Conservation (phyloP, 768 basidiomycete species). For the Peribolospora baueri region DNA sequence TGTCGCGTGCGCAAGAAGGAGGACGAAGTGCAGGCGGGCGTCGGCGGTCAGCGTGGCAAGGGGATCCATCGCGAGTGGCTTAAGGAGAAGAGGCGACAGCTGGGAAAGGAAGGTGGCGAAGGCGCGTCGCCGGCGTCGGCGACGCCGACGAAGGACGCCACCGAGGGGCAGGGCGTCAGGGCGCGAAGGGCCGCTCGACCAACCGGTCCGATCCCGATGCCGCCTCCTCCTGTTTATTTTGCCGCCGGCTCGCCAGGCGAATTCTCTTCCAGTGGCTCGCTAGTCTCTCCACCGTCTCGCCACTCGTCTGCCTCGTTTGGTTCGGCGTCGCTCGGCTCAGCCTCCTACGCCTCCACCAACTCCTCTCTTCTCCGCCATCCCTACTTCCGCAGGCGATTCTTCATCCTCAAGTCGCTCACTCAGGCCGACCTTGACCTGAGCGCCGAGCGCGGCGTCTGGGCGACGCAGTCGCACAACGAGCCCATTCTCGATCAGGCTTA, state of each 20-base stretch:
- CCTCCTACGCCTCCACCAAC: no score
- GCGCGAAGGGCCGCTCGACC: no score
- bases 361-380: no score
- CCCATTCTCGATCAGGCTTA: conserved; percentile 73
- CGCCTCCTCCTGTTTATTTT: no score
- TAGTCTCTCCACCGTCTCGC: conserved; percentile 9
- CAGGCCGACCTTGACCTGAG: conserved; percentile 64
- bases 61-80: conserved; percentile 67
- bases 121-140: conserved; percentile 5
- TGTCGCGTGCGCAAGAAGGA: conserved; percentile 57
- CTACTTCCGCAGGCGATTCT: no score
- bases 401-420: conserved; percentile 45
- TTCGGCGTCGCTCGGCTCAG: no score
- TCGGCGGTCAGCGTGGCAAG: conserved; percentile 67
- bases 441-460: conserved; percentile 58
- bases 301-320: no score
- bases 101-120: conserved; percentile 11
- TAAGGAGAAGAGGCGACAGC: conserved; percentile 27
- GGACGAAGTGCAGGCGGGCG: conserved; percentile 69
- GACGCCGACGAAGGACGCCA: background rate
- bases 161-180: background rate
- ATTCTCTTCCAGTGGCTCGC: background rate
- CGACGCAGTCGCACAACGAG: conserved; percentile 82
- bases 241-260: background rate
- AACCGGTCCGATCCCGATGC: no score